A percentile compares a stretch with the other conserved stretches of the same genome.
phyloP scores from a whole-genome alignment of 345 rosid species.

The Linum trigynum region DNA sequence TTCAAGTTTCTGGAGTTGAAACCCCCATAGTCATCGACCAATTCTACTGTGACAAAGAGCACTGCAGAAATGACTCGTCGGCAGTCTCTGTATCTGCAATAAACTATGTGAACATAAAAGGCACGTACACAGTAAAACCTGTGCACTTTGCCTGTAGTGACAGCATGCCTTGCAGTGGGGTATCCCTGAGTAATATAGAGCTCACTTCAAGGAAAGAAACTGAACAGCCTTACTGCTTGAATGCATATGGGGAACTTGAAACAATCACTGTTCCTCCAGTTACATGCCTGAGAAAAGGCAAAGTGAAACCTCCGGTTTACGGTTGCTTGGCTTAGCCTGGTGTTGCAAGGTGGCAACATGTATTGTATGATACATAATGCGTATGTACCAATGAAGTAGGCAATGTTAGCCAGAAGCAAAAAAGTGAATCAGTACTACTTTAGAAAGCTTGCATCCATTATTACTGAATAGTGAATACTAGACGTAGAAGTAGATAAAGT shows the following conservation, averaged over 20 bases:
- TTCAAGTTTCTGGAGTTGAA: conserved; percentile 61
- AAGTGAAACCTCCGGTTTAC: no score
- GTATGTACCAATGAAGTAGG: no score
- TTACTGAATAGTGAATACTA: no score
- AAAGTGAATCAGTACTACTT: no score
- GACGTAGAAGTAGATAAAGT: no score
- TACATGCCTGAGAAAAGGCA: conserved; percentile 26
- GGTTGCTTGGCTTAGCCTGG: no score
- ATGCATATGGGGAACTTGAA: conserved; percentile 65
- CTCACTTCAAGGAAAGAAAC: conserved; percentile 40
- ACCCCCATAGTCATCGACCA: conserved; percentile 81
- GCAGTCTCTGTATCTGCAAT: conserved; percentile 68
- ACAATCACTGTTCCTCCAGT: conserved; percentile 56
- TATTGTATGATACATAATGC: no score
- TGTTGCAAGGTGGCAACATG: no score
- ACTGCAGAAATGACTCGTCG: conserved; percentile 55
- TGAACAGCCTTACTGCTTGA: conserved; percentile 60
- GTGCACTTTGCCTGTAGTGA: conserved; percentile 80
- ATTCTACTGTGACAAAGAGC: conserved; percentile 57
- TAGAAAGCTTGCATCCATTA: no score
- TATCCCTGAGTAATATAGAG: conserved; percentile 47
- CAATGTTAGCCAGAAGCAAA: no score
- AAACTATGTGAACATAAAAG: conserved; percentile 57
- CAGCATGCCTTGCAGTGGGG: conserved; percentile 60
- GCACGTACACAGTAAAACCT: conserved; percentile 63